These are phyloP conservation scores for Epichloe uncinata DNA, from an alignment of 2,329 filamentous ascomycete species.

Conservation along the genomic window DNA sequence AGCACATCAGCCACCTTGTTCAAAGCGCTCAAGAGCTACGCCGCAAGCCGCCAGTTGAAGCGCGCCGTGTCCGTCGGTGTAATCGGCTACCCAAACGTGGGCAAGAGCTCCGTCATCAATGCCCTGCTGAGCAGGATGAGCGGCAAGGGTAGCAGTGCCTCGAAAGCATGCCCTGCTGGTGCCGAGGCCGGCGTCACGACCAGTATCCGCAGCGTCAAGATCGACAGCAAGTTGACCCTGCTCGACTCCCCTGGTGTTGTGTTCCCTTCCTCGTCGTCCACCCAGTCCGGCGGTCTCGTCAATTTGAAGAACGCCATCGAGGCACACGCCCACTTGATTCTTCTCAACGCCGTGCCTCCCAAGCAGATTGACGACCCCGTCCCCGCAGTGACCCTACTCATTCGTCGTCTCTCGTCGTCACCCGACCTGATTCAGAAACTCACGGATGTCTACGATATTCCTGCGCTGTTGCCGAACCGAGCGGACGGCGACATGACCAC, in stretches of 20 bases:
- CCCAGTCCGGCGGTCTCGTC: constrained; percentile 27
- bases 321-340: constrained; percentile 71
- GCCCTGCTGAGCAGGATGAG: constrained; percentile 69
- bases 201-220: constrained; percentile 75
- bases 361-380: constrained; percentile 90
- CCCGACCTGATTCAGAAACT: constrained; percentile 66
- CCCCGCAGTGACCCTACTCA: constrained; percentile 72
- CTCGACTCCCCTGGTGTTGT: constrained; percentile 92
- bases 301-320: constrained; percentile 49
- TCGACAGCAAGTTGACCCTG: constrained; percentile 86
- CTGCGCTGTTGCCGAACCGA: constrained; percentile 55
- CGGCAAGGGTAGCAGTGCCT: constrained; percentile 43
- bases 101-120: constrained; percentile 95
- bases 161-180: constrained; percentile 66
- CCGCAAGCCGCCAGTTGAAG: constrained; percentile 72
- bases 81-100: constrained; percentile 91
- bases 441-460: constrained; percentile 70
- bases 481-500: constrained; percentile 65
- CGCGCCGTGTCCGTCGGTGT: constrained; percentile 83
- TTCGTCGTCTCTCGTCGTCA: constrained; percentile 63
- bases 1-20: constrained; percentile 76
- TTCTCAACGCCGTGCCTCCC: constrained; percentile 83
- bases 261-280: constrained; percentile 55
- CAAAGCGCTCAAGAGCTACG: constrained; percentile 80
- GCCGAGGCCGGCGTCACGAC: constrained; percentile 91